A percentile compares a stretch with the other conserved stretches of the same genome.
Conservation (phyloP, 2,329 filamentous ascomycete genomes). For the Elsinoe necatrix region DNA sequence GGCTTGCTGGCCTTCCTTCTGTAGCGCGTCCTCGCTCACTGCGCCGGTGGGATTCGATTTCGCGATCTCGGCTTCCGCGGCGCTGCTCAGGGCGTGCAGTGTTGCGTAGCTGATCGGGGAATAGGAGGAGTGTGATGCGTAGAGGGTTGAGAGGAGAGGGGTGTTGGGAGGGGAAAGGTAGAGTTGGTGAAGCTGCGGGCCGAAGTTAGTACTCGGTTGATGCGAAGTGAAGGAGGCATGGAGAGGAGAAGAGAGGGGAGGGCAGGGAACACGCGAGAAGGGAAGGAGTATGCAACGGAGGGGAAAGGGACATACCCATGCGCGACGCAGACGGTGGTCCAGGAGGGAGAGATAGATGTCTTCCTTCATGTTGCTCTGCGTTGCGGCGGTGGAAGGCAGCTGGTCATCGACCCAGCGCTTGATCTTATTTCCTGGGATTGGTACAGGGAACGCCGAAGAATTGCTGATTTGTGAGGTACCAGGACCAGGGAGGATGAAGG, state of each 20-base stretch:
- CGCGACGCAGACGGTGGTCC: slow-evolving; percentile 68
- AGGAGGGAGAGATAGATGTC: slow-evolving; percentile 73
- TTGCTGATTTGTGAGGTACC: slow-evolving; percentile 18
- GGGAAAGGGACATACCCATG: slow-evolving; percentile 55
- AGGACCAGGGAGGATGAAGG: slow-evolving; percentile 63
- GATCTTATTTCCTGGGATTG: slow-evolving; percentile 56
- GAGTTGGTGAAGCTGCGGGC: slow-evolving; percentile 65
- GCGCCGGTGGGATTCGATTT: slow-evolving; percentile 43
- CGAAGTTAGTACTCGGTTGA: no score
- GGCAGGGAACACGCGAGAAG: no score
- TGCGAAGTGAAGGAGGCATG: no score
- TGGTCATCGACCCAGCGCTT: slow-evolving; percentile 57
- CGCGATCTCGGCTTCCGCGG: slow-evolving; percentile 66
- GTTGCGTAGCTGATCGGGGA: slow-evolving; percentile 55
- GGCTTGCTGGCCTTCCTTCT: slow-evolving; percentile 53
- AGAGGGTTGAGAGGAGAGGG: slow-evolving; percentile 59
- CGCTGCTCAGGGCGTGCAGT: slow-evolving; percentile 57
- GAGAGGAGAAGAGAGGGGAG: no score
- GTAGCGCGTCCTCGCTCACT: slow-evolving; percentile 44
- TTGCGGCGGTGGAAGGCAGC: slow-evolving; percentile 22
- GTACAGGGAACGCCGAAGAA: slow-evolving; percentile 30
- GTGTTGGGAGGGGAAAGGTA: slow-evolving; percentile 65
- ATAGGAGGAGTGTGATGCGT: slow-evolving; percentile 57
- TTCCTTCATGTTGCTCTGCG: slow-evolving; percentile 40
- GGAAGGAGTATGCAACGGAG: no score